Conservation (phyloP, 139 green algal genomes). For the Closterium sp. region DNA sequence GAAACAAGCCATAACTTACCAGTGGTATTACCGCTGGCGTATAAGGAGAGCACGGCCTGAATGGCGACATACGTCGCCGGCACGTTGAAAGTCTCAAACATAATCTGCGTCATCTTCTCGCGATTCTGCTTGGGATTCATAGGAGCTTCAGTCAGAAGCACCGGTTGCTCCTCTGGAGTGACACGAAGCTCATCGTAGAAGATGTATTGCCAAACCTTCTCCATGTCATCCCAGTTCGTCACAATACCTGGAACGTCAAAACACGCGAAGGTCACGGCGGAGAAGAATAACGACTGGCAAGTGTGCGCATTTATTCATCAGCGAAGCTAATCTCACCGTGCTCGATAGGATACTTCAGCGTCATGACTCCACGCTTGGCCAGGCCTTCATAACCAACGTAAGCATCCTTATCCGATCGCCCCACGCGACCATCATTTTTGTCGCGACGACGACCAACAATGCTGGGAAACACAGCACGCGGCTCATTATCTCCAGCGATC, state of each 20-base stretch:
- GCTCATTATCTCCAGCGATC: too few relatives aligned
- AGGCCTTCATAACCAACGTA: conserved; percentile 94
- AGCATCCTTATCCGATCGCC: too few relatives aligned
- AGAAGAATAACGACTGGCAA: background rate
- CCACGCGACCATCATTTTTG: too few relatives aligned
- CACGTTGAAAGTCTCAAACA: too few relatives aligned
- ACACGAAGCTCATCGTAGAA: conserved; percentile 99
- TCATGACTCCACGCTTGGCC: conserved; percentile 94
- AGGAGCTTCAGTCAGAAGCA: conserved; percentile 96
- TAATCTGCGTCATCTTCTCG: conserved; percentile 94
- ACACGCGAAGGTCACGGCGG: conserved; percentile 97
- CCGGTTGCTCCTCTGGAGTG: conserved; percentile 96
- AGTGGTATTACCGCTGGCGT: conserved; percentile 94
- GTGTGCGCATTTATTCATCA: background rate
- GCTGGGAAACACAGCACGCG: too few relatives aligned
- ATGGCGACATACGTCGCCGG: too few relatives aligned
- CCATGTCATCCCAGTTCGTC: too few relatives aligned
- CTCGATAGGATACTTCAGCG: conserved; percentile 94
- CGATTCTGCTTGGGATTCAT: conserved; percentile 96
- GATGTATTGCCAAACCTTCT: too few relatives aligned
- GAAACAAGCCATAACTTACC: too few relatives aligned
- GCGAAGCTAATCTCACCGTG: conserved; percentile 37
- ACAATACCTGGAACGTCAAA: too few relatives aligned
- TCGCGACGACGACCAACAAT: too few relatives aligned
- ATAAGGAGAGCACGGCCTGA: conserved; percentile 98